Evolutionary conservation across 768 basidiomycete genomes (phyloP).

Genomic region (Symmetrospora coprosmae): DNA sequence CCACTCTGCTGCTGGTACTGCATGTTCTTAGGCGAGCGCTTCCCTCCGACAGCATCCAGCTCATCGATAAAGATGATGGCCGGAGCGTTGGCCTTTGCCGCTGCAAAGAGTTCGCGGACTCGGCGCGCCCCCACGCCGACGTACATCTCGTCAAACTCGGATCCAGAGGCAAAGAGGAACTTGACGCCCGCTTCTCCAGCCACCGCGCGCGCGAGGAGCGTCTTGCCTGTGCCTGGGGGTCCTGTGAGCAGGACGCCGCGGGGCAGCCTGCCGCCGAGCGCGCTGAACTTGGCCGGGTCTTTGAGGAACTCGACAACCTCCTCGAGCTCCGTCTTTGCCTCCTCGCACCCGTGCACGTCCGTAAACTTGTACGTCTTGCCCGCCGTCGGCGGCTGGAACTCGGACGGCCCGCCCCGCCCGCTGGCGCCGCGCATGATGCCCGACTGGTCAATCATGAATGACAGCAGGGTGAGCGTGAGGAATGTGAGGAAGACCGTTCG

Average conservation of each 20-base stretch:
- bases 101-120: constrained; percentile 82
- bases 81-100: constrained; percentile 84
- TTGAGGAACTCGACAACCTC: constrained; percentile 62
- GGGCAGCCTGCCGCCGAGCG: constrained; percentile 81
- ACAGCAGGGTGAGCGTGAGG: constrained; percentile 64
- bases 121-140: constrained; percentile 83
- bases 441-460: constrained; percentile 81
- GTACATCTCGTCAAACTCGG: constrained; percentile 90
- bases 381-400: constrained; percentile 41
- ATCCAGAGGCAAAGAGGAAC: constrained; percentile 91
- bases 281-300: constrained; percentile 76
- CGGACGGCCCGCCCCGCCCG: constrained; percentile 40
- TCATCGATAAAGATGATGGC: constrained; percentile 99
- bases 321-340: constrained; percentile 60
- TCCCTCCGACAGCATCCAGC: constrained; percentile 84
- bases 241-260: constrained; percentile 65
- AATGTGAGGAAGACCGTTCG: constrained; percentile 9
- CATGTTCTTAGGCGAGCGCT: constrained; percentile 55
- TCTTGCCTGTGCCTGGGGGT: constrained; percentile 65
- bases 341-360: constrained; percentile 94
- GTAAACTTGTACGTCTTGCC: constrained; percentile 75
- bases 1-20: constrained; percentile 44
- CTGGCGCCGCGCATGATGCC: constrained; percentile 74
- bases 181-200: constrained; percentile 97
- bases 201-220: constrained; percentile 88